Evolutionary conservation across 805 yeast species (phyloP).

Genomic region (Schwanniomyces polymorphus): DNA sequence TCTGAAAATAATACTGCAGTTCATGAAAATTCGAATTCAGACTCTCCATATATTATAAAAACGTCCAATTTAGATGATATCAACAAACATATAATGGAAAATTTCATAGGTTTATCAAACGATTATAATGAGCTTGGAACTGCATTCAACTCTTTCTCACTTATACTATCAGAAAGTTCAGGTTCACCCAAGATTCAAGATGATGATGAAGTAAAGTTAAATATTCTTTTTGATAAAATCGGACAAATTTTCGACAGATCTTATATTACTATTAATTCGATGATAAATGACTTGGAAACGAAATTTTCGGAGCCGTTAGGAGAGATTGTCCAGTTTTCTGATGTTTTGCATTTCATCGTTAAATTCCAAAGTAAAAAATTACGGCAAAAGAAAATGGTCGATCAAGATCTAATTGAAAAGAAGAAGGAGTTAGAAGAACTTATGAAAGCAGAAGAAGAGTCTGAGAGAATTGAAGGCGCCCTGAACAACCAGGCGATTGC

Average conservation of each 20-base stretch:
- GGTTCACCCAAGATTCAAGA: constrained; percentile 18
- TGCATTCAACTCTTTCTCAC: constrained; percentile 53
- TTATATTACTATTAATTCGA: constrained; percentile 49
- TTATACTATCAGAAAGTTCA: constrained; percentile 39
- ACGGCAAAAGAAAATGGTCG: constrained; percentile 31
- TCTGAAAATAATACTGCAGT: neutral
- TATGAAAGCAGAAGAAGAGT: constrained; percentile 29
- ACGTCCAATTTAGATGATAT: constrained; percentile 55
- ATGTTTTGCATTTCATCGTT: constrained; percentile 55
- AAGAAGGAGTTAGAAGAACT: constrained; percentile 29
- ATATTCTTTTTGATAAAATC: constrained; percentile 61
- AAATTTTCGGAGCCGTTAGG: constrained; percentile 68
- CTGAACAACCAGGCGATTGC: constrained; percentile 19
- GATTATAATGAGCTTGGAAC: constrained; percentile 77
- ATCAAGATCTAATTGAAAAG: constrained; percentile 31
- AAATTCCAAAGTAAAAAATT: constrained; percentile 53
- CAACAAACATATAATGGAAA: constrained; percentile 53
- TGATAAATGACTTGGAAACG: constrained; percentile 53
- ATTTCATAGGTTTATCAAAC: constrained; percentile 57
- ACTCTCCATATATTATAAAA: constrained; percentile 13
- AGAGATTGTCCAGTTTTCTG: constrained; percentile 67
- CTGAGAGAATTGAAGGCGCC: constrained; percentile 23
- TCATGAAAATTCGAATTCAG: neutral
- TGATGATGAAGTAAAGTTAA: constrained; percentile 28
- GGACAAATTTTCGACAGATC: constrained; percentile 85